phyloP scores from a whole-genome alignment of 768 basidiomycete genomes.

The Macrolepiota dolichaula region DNA sequence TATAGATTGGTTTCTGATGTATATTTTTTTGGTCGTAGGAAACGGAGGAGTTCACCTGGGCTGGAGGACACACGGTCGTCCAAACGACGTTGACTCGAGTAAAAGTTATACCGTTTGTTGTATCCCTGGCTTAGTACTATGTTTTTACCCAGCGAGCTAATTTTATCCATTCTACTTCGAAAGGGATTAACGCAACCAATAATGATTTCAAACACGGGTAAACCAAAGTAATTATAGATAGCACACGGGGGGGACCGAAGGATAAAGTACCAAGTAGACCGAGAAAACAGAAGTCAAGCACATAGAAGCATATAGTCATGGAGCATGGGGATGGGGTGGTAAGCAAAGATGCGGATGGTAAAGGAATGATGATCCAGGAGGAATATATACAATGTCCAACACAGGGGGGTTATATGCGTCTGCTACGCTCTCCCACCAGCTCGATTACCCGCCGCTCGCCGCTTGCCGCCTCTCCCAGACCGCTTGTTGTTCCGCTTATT shows the following conservation, averaged over 20 bases:
- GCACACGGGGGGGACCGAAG: not conserved
- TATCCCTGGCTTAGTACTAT: constrained; percentile 3
- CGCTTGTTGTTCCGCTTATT: constrained; percentile 52
- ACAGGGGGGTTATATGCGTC: not conserved
- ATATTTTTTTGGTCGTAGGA: constrained; percentile 35
- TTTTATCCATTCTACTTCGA: not conserved
- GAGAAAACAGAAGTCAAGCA: not conserved
- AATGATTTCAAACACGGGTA: not conserved
- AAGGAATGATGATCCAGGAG: not conserved
- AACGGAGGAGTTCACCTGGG: constrained; percentile 71
- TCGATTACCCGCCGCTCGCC: constrained; percentile 31
- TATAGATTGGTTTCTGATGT: not conserved
- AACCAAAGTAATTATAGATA: constrained; percentile 10
- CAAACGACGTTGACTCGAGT: constrained; percentile 56
- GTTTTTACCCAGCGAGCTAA: not conserved
- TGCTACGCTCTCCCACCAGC: constrained; percentile 22
- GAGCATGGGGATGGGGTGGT: constrained; percentile 1
- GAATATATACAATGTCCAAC: not conserved
- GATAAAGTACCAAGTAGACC: not conserved
- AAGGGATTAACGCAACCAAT: not conserved
- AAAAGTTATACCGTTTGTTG: constrained; percentile 4
- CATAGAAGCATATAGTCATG: not conserved
- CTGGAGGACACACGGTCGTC: constrained; percentile 65
- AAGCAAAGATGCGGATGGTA: not conserved
- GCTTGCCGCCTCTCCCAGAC: constrained; percentile 50